A percentile compares a stretch with the other conserved stretches of the same genome.
phyloP scores from a whole-genome alignment of 805 yeast species.

The Cyberlindnera suaveolens region DNA sequence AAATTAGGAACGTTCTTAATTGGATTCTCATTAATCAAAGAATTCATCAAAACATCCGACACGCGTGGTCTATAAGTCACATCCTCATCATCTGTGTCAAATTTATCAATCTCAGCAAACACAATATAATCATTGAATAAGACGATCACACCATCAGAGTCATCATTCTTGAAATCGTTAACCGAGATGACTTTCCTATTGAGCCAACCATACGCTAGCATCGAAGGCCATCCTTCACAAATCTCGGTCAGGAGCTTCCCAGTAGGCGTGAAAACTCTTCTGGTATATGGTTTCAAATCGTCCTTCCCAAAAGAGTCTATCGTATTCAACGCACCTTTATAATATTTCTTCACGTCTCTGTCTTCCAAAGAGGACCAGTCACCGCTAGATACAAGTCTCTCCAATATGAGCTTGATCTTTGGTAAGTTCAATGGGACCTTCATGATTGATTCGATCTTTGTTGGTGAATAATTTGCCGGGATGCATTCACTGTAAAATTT shows the following conservation, averaged over 20 bases:
- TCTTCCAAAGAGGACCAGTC: conserved; percentile 32
- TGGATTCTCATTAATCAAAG: conserved; percentile 80
- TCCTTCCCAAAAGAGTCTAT: conserved; percentile 78
- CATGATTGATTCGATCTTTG: conserved; percentile 54
- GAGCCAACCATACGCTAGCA: conserved; percentile 84
- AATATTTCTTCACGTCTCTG: conserved; percentile 31
- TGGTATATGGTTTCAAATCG: conserved; percentile 42
- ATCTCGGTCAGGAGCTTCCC: conserved; percentile 83
- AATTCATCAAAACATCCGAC: conserved; percentile 84
- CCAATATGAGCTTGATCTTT: conserved; percentile 61
- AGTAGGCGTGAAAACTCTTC: conserved; percentile 81
- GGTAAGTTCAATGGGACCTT: conserved; percentile 68
- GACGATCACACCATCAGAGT: conserved; percentile 50
- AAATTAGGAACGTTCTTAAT: conserved; percentile 62
- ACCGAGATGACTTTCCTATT: conserved; percentile 81
- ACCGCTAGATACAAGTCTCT: conserved; percentile 48
- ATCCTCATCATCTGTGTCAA: conserved; percentile 17
- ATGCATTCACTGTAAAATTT: conserved; percentile 28
- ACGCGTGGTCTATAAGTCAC: conserved; percentile 42
- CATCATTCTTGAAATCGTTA: conserved; percentile 38
- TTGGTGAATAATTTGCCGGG: conserved; percentile 35
- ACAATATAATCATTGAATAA: conserved; percentile 78
- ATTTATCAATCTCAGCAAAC: conserved; percentile 44
- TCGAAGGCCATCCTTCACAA: conserved; percentile 83
- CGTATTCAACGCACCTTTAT: conserved; percentile 50